phyloP scores from a whole-genome alignment of 805 yeast genomes.

The Yarrowia hollandica region DNA sequence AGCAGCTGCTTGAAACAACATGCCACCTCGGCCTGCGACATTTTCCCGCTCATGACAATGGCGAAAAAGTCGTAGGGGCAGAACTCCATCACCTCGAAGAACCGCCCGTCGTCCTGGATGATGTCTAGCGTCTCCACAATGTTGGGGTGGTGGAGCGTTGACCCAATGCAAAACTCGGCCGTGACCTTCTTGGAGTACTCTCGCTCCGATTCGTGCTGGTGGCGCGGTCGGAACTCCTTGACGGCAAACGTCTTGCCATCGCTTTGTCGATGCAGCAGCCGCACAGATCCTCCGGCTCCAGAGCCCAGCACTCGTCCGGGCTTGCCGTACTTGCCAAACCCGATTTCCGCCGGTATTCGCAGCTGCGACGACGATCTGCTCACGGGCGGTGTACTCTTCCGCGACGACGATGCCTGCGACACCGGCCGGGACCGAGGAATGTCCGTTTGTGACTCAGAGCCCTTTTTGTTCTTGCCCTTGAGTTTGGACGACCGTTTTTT shows the following conservation, averaged over 20 bases:
- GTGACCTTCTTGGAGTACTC: slow-evolving; percentile 92
- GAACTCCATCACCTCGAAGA: slow-evolving; percentile 91
- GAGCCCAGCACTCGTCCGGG: slow-evolving; percentile 88
- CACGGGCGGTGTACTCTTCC: background rate
- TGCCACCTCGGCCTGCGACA: slow-evolving; percentile 74
- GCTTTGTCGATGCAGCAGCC: slow-evolving; percentile 62
- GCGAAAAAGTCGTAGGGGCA: slow-evolving; percentile 93
- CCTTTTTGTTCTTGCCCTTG: slow-evolving; percentile 30
- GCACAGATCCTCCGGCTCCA: slow-evolving; percentile 93
- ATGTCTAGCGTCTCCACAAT: slow-evolving; percentile 90
- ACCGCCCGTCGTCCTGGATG: slow-evolving; percentile 81
- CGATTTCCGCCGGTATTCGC: background rate
- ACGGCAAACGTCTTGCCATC: slow-evolving; percentile 84
- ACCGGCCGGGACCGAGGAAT: background rate
- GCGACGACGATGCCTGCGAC: background rate
- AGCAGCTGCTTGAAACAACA: slow-evolving; percentile 89
- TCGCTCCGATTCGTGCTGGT: slow-evolving; percentile 69
- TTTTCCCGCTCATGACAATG: slow-evolving; percentile 88
- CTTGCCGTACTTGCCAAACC: slow-evolving; percentile 53
- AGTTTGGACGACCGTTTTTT: slow-evolving; percentile 37
- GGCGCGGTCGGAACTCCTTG: slow-evolving; percentile 82
- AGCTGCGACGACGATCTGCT: slow-evolving; percentile 10
- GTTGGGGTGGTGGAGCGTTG: slow-evolving; percentile 84
- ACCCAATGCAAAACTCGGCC: slow-evolving; percentile 91
- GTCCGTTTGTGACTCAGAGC: slow-evolving; percentile 3